These are phyloP conservation scores for Citrus hindsii DNA, from an alignment of 345 rosid species.

Conservation along the genomic window DNA sequence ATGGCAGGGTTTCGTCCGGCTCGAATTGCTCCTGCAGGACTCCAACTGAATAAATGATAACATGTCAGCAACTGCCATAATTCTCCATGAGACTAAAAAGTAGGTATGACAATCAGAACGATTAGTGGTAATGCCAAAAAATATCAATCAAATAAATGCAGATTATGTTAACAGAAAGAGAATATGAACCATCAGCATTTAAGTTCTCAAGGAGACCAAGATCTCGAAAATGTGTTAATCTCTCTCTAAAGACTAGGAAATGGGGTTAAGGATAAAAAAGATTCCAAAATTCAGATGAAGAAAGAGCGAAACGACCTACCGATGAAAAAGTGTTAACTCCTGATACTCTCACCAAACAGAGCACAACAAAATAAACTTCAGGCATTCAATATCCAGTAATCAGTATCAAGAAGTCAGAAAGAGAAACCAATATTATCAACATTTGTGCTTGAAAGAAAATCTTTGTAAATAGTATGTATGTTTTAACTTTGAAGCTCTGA, in stretches of 20 bases:
- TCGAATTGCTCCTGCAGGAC: conserved; percentile 91
- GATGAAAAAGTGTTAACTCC: neutral
- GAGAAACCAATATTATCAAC: neutral
- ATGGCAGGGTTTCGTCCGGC: conserved; percentile 79
- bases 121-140: neutral
- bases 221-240: neutral
- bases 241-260: no score
- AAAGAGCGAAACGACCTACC: neutral
- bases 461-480: neutral
- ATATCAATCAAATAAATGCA: neutral
- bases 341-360: neutral
- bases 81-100: neutral
- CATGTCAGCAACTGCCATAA: conserved; percentile 13
- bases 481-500: neutral
- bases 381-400: neutral
- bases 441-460: neutral
- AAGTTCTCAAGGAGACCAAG: neutral
- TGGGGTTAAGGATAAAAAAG: neutral
- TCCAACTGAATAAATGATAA: conserved; percentile 66
- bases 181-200: neutral
- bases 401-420: no score
- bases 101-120: neutral
- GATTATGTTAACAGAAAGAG: neutral
- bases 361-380: neutral
- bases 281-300: neutral